Conservation (phyloP, 768 basidiomycete species). For the Boletellus ananiceps region DNA sequence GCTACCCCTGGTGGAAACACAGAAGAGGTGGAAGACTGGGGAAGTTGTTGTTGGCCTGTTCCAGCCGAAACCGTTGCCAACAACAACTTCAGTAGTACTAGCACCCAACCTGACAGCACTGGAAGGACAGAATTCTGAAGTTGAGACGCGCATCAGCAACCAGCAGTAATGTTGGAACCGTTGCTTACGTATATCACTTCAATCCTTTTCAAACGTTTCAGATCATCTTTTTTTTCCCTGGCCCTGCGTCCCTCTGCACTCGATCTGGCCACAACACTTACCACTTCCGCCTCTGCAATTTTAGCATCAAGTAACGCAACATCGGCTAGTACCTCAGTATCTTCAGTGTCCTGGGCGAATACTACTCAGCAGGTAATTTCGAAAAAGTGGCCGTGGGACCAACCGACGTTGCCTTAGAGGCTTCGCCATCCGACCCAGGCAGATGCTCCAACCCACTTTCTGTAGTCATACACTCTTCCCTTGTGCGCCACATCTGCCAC, state of each 20-base stretch:
- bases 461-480: constrained; percentile 91
- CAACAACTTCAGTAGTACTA: constrained; percentile 88
- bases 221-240: constrained; percentile 68
- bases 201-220: constrained; percentile 83
- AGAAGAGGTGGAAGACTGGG: constrained; percentile 63
- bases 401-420: constrained; percentile 44
- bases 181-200: constrained; percentile 89
- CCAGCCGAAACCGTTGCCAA: constrained; percentile 90
- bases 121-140: constrained; percentile 77
- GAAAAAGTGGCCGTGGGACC: constrained; percentile 8
- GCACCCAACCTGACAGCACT: constrained; percentile 82
- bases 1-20: constrained; percentile 68
- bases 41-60: constrained; percentile 47
- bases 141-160: constrained; percentile 1
- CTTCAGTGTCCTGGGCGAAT: constrained; percentile 49
- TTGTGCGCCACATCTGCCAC: constrained; percentile 91
- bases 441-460: constrained; percentile 88
- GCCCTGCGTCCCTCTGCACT: constrained; percentile 54
- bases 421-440: constrained; percentile 60
- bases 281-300: constrained; percentile 60
- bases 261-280: constrained; percentile 47
- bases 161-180: not conserved
- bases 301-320: constrained; percentile 67
- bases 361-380: not conserved
- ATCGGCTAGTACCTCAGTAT: constrained; percentile 64